phyloP scores from a whole-genome alignment of 2,329 filamentous ascomycete species.

The Penicillium sp. region DNA sequence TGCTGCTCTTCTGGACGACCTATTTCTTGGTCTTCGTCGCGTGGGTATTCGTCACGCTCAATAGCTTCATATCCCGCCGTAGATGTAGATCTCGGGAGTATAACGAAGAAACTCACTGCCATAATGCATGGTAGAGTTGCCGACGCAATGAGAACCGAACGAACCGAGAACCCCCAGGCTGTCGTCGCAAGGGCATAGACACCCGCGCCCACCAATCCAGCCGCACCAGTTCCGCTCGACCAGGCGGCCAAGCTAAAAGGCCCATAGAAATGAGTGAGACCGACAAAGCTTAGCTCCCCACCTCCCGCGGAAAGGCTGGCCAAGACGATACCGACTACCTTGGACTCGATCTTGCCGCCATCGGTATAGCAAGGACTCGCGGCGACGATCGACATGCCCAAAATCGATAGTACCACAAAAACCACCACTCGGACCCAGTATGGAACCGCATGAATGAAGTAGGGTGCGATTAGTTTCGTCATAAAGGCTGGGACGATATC shows the following conservation, averaged over 20 bases:
- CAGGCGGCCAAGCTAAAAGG: slow-evolving; percentile 80
- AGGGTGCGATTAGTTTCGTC: slow-evolving; percentile 81
- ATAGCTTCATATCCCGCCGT: slow-evolving; percentile 52
- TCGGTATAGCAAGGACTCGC: slow-evolving; percentile 60
- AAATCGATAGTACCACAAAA: slow-evolving; percentile 68
- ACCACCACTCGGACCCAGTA: slow-evolving; percentile 69
- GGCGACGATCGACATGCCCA: slow-evolving; percentile 84
- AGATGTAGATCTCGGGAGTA: slow-evolving; percentile 58
- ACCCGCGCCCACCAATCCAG: slow-evolving; percentile 78
- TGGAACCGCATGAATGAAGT: slow-evolving; percentile 84
- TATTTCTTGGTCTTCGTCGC: slow-evolving; percentile 28
- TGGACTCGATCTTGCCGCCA: slow-evolving; percentile 59
- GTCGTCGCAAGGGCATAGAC: slow-evolving; percentile 83
- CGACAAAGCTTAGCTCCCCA: slow-evolving; percentile 85
- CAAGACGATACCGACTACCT: slow-evolving; percentile 75
- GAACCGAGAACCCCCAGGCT: slow-evolving; percentile 67
- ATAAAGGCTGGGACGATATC: slow-evolving; percentile 86
- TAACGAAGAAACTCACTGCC: slow-evolving; percentile 73
- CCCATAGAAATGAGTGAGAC: slow-evolving; percentile 89
- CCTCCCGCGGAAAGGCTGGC: slow-evolving; percentile 79
- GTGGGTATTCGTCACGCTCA: slow-evolving; percentile 38
- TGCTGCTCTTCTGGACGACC: slow-evolving; percentile 23
- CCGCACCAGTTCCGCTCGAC: slow-evolving; percentile 87
- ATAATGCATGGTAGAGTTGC: slow-evolving; percentile 76
- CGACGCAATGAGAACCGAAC: slow-evolving; percentile 66